These are phyloP conservation scores for Mrakia blollopis DNA, from an alignment of 768 basidiomycete genomes.

Conservation along the genomic window DNA sequence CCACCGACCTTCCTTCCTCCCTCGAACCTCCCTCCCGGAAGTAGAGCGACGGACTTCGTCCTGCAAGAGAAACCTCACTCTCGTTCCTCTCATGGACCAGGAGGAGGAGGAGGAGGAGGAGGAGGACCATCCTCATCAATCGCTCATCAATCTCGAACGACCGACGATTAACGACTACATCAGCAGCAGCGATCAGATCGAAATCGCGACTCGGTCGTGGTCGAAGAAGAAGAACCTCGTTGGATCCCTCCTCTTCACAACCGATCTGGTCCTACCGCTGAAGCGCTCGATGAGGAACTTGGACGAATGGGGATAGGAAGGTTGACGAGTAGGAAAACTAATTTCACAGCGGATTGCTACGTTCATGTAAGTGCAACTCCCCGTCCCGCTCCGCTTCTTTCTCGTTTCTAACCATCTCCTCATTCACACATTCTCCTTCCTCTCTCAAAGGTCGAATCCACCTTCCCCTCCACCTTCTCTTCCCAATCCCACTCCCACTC, in stretches of 20 bases:
- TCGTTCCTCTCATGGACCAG: neutral
- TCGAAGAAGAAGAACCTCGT: neutral
- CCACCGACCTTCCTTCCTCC: neutral
- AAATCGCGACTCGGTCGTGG: too few relatives aligned
- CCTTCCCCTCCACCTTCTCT: neutral
- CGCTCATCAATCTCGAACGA: neutral
- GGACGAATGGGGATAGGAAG: neutral
- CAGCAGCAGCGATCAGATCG: too few relatives aligned
- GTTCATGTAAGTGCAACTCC: neutral
- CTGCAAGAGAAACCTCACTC: neutral
- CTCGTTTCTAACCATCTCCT: neutral
- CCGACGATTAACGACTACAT: neutral
- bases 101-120: too few relatives aligned
- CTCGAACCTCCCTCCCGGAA: neutral
- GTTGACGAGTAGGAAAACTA: neutral
- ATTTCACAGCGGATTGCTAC: neutral
- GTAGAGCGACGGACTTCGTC: neutral
- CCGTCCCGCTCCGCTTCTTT: neutral
- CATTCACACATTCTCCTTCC: neutral
- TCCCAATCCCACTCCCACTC: too few relatives aligned
- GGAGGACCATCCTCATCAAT: too few relatives aligned
- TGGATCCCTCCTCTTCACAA: conserved; percentile 3
- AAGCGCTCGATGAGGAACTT: neutral
- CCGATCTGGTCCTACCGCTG: neutral
- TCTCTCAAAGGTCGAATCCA: neutral